These are phyloP conservation scores for Pythium folliculosum DNA, from an alignment of 352 stramenopile genomes.

Conservation along the genomic window DNA sequence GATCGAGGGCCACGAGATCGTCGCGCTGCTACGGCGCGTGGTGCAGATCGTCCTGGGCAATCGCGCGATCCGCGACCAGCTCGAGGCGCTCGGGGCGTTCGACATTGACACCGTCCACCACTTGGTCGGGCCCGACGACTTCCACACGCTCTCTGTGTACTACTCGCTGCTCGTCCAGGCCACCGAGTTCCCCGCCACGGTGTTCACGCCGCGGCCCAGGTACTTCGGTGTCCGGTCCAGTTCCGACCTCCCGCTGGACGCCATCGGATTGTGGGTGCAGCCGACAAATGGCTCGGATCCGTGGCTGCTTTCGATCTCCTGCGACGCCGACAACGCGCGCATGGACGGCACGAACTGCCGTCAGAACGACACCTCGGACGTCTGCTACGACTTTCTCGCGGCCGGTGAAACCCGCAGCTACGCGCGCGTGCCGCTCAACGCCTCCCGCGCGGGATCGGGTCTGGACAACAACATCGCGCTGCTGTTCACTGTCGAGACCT, in stretches of 20 bases:
- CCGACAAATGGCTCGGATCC: slow-evolving; percentile 25
- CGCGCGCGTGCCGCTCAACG: slow-evolving; percentile 19
- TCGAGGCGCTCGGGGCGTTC: slow-evolving; percentile 30
- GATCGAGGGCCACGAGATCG: slow-evolving; percentile 25
- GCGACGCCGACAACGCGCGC: slow-evolving; percentile 19
- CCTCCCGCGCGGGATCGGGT: slow-evolving; percentile 19
- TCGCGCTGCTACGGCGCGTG: slow-evolving; percentile 27
- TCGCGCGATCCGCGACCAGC: slow-evolving; percentile 27
- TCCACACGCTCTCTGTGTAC: slow-evolving; percentile 32
- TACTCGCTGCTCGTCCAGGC: slow-evolving; percentile 42
- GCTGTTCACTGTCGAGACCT: slow-evolving; percentile 33
- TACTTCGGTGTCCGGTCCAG: slow-evolving; percentile 14
- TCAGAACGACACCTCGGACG: slow-evolving; percentile 25
- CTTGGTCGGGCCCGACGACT: slow-evolving; percentile 33
- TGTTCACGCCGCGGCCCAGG: slow-evolving; percentile 30
- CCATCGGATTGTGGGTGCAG: slow-evolving; percentile 33
- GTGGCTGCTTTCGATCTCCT: slow-evolving; percentile 34
- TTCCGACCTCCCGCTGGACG: slow-evolving; percentile 16
- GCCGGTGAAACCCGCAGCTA: slow-evolving; percentile 28
- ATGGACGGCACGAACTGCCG: slow-evolving; percentile 33
- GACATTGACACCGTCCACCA: slow-evolving; percentile 35
- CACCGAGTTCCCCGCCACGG: slow-evolving; percentile 34
- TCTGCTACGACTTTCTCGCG: slow-evolving; percentile 37
- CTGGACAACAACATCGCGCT: slow-evolving; percentile 34
- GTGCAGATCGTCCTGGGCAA: slow-evolving; percentile 28